Percentiles rank a stretch among this genome's conserved stretches.
Conservation (phyloP, 805 yeast genomes). For the Lachancea mirantina region DNA sequence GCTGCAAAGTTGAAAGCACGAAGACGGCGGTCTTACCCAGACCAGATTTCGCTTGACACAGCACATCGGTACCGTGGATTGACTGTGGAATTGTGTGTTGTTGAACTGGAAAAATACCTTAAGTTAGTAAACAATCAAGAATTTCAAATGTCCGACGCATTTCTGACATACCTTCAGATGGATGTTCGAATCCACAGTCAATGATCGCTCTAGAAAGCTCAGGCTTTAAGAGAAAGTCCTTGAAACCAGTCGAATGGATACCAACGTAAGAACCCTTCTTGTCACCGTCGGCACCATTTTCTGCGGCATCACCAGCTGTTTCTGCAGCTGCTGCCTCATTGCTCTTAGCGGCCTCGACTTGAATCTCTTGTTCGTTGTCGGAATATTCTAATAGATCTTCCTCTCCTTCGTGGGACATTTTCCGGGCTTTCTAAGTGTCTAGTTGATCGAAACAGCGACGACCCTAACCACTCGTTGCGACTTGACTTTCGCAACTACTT, state of each 20-base stretch:
- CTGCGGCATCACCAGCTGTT: constrained; percentile 20
- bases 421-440: too few species aligned
- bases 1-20: constrained; percentile 91
- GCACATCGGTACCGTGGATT: constrained; percentile 92
- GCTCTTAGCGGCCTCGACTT: constrained; percentile 45
- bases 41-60: constrained; percentile 99
- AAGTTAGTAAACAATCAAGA: constrained; percentile 6
- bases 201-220: constrained; percentile 95
- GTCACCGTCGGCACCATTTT: constrained; percentile 46
- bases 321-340: constrained; percentile 27
- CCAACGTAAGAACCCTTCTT: constrained; percentile 98
- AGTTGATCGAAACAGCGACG: too few species aligned
- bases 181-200: constrained; percentile 99
- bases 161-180: constrained; percentile 83
- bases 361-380: constrained; percentile 93
- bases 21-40: constrained; percentile 98
- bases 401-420: constrained; percentile 94
- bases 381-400: constrained; percentile 99
- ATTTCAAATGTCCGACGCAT: not conserved
- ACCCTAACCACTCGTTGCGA: too few species aligned
- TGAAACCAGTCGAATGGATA: constrained; percentile 96
- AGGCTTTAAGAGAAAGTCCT: constrained; percentile 93
- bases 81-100: constrained; percentile 98
- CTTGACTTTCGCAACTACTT: too few species aligned
- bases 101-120: constrained; percentile 54